Percentiles rank a stretch among this genome's conserved stretches.
These are phyloP conservation scores for Lomentospora prolificans DNA, from an alignment of 2,329 filamentous ascomycete species.

Conservation along the genomic window DNA sequence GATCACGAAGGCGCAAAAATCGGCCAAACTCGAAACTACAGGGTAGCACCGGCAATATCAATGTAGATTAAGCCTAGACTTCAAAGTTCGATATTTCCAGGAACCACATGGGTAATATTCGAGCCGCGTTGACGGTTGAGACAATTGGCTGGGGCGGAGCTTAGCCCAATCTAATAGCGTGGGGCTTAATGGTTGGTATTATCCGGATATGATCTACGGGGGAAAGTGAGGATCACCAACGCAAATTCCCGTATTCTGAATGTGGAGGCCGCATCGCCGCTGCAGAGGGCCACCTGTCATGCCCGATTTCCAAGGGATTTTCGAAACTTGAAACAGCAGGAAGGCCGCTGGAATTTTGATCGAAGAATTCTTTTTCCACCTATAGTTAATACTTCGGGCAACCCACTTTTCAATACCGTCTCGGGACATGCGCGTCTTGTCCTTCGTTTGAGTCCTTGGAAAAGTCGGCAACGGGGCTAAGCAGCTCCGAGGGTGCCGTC, in stretches of 20 bases:
- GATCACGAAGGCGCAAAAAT: not conserved
- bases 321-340: not conserved
- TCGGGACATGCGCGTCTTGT: too few relatives aligned
- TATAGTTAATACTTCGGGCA: too few relatives aligned
- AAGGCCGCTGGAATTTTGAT: not conserved
- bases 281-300: not conserved
- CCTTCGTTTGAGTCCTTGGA: not conserved
- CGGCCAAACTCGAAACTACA: not conserved
- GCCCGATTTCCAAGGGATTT: not conserved
- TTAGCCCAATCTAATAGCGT: not conserved
- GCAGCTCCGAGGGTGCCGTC: too few relatives aligned
- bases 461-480: too few relatives aligned
- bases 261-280: too few relatives aligned
- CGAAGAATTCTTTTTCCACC: not conserved
- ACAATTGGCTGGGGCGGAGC: not conserved
- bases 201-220: not conserved
- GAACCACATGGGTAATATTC: not conserved
- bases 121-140: not conserved
- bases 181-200: not conserved
- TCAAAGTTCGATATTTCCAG: not conserved
- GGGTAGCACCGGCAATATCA: not conserved
- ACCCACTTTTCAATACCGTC: too few relatives aligned
- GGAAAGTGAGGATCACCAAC: not conserved
- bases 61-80: not conserved
- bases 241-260: not conserved